These are phyloP conservation scores for Ceratocystis harringtonii DNA, from an alignment of 2,329 filamentous ascomycete species.

Conservation along the genomic window DNA sequence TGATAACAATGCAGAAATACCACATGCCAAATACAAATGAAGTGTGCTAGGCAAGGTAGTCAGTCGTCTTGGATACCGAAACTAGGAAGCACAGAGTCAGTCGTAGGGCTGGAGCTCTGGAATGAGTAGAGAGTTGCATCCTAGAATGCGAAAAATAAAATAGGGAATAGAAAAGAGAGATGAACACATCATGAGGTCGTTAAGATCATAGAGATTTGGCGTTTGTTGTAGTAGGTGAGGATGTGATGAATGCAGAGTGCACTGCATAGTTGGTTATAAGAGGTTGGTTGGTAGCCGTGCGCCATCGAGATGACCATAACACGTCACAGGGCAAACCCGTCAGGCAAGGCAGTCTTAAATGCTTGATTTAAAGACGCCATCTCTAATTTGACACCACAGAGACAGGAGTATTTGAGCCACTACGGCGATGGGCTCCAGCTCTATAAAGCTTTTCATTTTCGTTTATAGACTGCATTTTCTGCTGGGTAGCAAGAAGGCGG, in stretches of 20 bases:
- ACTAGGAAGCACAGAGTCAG: neutral
- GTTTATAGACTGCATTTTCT: constrained; percentile 8
- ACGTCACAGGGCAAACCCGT: neutral
- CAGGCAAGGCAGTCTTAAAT: neutral
- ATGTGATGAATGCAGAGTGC: neutral
- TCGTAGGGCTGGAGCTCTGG: neutral
- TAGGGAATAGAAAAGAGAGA: constrained; percentile 1
- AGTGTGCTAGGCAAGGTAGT: neutral
- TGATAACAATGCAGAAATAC: neutral
- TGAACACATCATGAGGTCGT: constrained; percentile 4
- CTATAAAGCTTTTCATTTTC: constrained; percentile 9
- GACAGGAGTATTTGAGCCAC: constrained; percentile 15
- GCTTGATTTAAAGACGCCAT: neutral
- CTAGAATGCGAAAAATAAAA: constrained; percentile 3
- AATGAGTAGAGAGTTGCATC: constrained; percentile 14
- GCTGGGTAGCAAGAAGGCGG: constrained; percentile 7
- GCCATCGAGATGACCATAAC: neutral
- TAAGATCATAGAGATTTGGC: neutral
- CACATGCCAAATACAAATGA: constrained; percentile 2
- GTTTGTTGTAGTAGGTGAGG: neutral
- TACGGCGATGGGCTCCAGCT: constrained; percentile 11
- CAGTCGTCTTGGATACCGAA: neutral
- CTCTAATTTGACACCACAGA: constrained; percentile 13
- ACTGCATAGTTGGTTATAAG: neutral
- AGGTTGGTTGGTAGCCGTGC: neutral